phyloP scores from a whole-genome alignment of 2,329 filamentous ascomycete genomes.

The Colletotrichum sp. region DNA sequence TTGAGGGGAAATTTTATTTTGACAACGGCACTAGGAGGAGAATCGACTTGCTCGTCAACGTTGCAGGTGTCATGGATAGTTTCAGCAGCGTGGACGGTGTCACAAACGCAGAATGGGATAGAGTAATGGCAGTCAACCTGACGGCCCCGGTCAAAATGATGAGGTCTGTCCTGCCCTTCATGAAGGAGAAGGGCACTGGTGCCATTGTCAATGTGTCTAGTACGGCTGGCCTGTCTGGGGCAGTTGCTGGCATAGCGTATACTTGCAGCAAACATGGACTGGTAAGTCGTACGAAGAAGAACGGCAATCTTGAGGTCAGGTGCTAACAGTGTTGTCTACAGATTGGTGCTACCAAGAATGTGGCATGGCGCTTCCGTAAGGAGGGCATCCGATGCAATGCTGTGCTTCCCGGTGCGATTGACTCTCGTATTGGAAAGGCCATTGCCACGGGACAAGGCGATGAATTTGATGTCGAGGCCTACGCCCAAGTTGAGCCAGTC shows the following conservation, averaged over 20 bases:
- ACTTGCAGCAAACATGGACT: slow-evolving; percentile 49
- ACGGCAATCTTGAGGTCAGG: background rate
- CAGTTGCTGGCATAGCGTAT: slow-evolving; percentile 46
- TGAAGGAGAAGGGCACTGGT: slow-evolving; percentile 42
- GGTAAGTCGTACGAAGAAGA: slow-evolving; percentile 28
- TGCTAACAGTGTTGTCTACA: slow-evolving; percentile 5
- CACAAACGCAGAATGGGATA: slow-evolving; percentile 42
- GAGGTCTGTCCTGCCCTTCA: slow-evolving; percentile 44
- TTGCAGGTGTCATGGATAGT: slow-evolving; percentile 48
- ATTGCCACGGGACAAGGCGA: slow-evolving; percentile 23
- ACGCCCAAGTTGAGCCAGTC: slow-evolving; percentile 29
- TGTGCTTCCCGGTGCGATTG: slow-evolving; percentile 36
- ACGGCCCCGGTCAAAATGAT: slow-evolving; percentile 50
- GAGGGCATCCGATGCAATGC: slow-evolving; percentile 38
- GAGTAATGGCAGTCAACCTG: slow-evolving; percentile 45
- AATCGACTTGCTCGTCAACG: slow-evolving; percentile 49
- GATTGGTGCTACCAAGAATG: slow-evolving; percentile 51
- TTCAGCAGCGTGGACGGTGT: slow-evolving; percentile 43
- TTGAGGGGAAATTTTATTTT: background rate
- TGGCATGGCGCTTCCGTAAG: slow-evolving; percentile 49
- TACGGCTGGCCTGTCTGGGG: slow-evolving; percentile 39
- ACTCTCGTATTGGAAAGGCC: slow-evolving; percentile 32
- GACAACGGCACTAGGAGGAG: slow-evolving; percentile 13
- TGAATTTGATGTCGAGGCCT: slow-evolving; percentile 29
- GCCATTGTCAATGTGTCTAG: slow-evolving; percentile 47